phyloP scores from a whole-genome alignment of 768 basidiomycete species.

The Crepidotus variabilis region DNA sequence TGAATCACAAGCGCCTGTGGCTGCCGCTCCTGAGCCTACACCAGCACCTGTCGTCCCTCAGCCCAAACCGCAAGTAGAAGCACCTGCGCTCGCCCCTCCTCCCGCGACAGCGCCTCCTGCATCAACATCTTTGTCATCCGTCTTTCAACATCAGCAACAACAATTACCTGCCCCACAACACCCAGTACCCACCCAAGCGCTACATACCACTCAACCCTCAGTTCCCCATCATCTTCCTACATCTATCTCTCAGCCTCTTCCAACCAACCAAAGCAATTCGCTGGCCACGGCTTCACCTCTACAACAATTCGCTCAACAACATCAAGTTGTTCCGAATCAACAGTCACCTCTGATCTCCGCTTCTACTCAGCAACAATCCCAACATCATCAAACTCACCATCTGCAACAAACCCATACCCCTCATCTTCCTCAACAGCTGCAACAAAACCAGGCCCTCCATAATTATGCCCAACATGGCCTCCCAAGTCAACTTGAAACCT shows the following conservation, averaged over 20 bases:
- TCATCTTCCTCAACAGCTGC: constrained; percentile 39
- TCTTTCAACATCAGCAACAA: constrained; percentile 44
- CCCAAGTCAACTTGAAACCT: constrained; percentile 60
- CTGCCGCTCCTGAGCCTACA: constrained; percentile 31
- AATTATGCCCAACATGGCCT: constrained; percentile 67
- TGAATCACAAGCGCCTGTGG: constrained; percentile 24
- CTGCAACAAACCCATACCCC: constrained; percentile 32
- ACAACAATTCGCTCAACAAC: constrained; percentile 39
- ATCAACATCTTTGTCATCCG: constrained; percentile 33
- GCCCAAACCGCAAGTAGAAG: constrained; percentile 25
- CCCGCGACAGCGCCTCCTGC: constrained; percentile 38
- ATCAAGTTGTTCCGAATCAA: constrained; percentile 28
- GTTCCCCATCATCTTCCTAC: constrained; percentile 31
- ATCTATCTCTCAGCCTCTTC: constrained; percentile 37
- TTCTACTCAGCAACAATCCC: constrained; percentile 22
- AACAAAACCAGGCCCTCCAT: constrained; percentile 37
- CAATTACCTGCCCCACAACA: constrained; percentile 26
- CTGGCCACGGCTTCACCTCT: constrained; percentile 32
- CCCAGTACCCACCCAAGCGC: constrained; percentile 28
- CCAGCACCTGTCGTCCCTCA: constrained; percentile 23
- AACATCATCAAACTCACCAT: constrained; percentile 29
- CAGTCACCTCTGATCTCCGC: constrained; percentile 17
- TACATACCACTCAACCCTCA: constrained; percentile 22
- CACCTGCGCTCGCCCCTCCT: constrained; percentile 24
- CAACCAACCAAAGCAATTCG: constrained; percentile 23